phyloP scores from a whole-genome alignment of 2,329 filamentous ascomycete genomes.

The Zasmidium cellare region DNA sequence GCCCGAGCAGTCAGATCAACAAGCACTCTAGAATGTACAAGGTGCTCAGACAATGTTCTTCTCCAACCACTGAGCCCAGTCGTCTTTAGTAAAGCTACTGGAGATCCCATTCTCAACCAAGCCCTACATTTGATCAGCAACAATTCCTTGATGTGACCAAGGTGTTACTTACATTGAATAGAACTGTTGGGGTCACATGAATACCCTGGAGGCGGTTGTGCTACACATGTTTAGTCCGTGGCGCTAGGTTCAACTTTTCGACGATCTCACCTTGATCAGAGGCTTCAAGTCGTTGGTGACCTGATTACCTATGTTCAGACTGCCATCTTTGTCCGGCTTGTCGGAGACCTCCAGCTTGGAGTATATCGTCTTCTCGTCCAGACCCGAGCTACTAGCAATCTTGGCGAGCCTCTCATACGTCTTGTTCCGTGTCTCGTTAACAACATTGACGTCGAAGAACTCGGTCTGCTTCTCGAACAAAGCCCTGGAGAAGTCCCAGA shows the following conservation, averaged over 20 bases:
- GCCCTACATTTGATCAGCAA: constrained; percentile 41
- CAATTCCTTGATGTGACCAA: neutral
- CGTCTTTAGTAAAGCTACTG: constrained; percentile 72
- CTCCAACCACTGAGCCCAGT: constrained; percentile 83
- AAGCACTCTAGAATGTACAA: neutral
- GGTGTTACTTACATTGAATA: constrained; percentile 67
- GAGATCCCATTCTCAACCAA: constrained; percentile 77
- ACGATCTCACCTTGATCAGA: constrained; percentile 68
- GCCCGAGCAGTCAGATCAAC: neutral
- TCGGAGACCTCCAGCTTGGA: constrained; percentile 67
- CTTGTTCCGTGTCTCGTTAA: constrained; percentile 78
- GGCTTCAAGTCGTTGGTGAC: constrained; percentile 85
- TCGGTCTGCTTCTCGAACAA: constrained; percentile 70
- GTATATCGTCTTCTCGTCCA: constrained; percentile 71
- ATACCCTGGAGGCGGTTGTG: constrained; percentile 71
- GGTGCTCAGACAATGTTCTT: constrained; percentile 58
- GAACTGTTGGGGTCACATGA: constrained; percentile 87
- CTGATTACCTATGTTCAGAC: constrained; percentile 74
- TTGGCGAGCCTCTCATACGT: constrained; percentile 79
- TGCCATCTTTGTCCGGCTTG: constrained; percentile 65
- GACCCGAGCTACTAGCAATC: constrained; percentile 67
- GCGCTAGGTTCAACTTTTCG: neutral
- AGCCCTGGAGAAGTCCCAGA: constrained; percentile 74
- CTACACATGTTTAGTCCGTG: neutral
- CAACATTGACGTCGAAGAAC: constrained; percentile 83